Evolutionary conservation across 2,329 filamentous ascomycete genomes (phyloP), one percentile per base, ranked within the genome.

Genomic region (Colletotrichum tamarilloi): DNA sequence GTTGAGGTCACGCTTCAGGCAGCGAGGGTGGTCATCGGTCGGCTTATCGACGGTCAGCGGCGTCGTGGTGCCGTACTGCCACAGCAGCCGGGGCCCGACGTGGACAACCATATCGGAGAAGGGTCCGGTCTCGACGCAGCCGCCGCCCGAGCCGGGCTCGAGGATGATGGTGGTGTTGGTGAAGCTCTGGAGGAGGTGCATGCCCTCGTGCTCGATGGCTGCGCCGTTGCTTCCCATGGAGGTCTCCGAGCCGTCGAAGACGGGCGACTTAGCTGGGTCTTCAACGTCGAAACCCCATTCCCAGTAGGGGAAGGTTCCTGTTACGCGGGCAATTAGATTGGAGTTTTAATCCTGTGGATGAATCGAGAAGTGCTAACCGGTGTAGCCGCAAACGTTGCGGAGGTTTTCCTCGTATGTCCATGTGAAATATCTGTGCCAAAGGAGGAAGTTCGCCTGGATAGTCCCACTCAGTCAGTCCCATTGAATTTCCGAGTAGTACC

Each of bases 111-210:
- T 81, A 76, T 83, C 82, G 30, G 77, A 76, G 22, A 89, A 83
- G 0, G 81, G 81, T 8, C 82, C 81, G 55, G 74, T 74, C 24
- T 74, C 75, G 32, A 84, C 78, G 65, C 81, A 72, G 5, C 89
- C 89, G 59, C 89, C 88, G 16, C 89, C 89, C 0, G 81, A 81
- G n/a, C 86, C 88, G 0, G 84, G 81, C 0, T 84, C 84, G n/a
- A 85, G 38, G 70, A 80, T 77, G 75, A 82, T 76, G 24, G 52
- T 52, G 2, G 46, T 64, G 11, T 52, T 64, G 46, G 42, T 32
- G 30, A 53, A 32, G 26, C 11, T 19, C 62, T 64, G 62, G 22
- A 62, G 56, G 24, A 76, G 65, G 22, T 70, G 42, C 77, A 74
- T 57, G 38, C 64, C 76, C 30, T 78, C 74, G 30, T 76, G 76